phyloP scores from a whole-genome alignment of 31 red algal genomes.

The Pterothamnion heteromorphum region DNA sequence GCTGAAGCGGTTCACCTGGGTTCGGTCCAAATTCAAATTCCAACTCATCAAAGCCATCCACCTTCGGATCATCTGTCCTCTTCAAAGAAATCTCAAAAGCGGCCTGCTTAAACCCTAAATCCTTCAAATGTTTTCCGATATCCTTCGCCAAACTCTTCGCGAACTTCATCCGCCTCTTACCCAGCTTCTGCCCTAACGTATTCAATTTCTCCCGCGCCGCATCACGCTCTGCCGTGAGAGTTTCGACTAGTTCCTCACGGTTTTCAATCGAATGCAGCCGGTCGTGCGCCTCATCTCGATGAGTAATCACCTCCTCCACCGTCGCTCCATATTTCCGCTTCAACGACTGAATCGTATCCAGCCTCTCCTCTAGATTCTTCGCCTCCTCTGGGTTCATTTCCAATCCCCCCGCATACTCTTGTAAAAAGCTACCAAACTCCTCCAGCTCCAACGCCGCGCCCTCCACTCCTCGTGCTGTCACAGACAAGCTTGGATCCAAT shows the following conservation, averaged over 20 bases:
- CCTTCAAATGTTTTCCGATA: neutral
- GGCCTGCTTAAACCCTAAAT: slow-evolving; percentile 14
- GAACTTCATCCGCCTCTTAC: neutral
- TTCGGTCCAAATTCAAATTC: slow-evolving; percentile 33
- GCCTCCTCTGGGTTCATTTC: neutral
- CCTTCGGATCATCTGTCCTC: neutral
- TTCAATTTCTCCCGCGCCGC: neutral
- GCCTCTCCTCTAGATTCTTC: neutral
- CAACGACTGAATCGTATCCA: neutral
- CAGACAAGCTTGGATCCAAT: neutral
- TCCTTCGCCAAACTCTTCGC: neutral
- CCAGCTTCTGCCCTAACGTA: slow-evolving; percentile 1
- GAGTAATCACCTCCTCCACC: neutral
- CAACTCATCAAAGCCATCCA: neutral
- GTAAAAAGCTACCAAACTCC: neutral
- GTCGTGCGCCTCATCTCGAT: neutral
- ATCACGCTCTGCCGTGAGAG: neutral
- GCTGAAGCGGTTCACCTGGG: slow-evolving; percentile 25
- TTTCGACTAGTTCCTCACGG: neutral
- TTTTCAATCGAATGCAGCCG: neutral
- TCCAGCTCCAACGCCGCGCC: neutral
- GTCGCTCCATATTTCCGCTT: slow-evolving; percentile 19
- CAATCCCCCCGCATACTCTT: neutral
- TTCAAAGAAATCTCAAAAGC: neutral
- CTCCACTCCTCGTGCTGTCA: neutral